Evolutionary conservation across 495 filamentous ascomycete species (phyloP), one percentile per base, ranked within the genome.

Genomic region (Usnea hakonensis): DNA sequence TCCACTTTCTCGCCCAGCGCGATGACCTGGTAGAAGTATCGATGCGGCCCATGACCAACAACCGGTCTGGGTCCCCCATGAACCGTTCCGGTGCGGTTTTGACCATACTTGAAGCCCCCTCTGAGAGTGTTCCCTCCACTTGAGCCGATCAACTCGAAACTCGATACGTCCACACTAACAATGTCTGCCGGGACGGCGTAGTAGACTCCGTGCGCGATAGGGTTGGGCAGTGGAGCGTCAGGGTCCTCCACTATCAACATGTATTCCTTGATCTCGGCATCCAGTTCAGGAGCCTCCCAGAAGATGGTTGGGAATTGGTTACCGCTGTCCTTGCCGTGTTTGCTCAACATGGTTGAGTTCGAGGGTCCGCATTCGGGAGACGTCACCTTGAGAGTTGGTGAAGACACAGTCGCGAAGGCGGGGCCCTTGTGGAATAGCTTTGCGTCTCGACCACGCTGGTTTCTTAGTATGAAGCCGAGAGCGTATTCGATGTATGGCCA

Each of bases 191-290:
- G 75, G 57, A 83, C 81, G 0, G 58, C 74, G 53, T 72, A 75
- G 64, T 77, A 77, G 8, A 80, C 65, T 19, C 78, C 79, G 57
- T 83, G 81, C 28, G 74, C 68, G 36, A 79, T 71, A 38, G 77
- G 73, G 10, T 66, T 76, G 1, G 79, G 79, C 32, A 81, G 64
- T 5, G 81, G 79, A 19, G 72, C 66, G 58, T 83, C 80, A n/a
- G 77, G 72, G 48, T 82, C 80, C 63, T 84, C 77, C n/a, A 72
- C 74, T 17, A 81, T 64, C 2, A 84, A 56, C 14, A 83, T 66
- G 60, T 79, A 83, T 60, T 83, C 72, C 62, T 74, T 73, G 4
- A 79, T 76, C 1, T 69, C 40, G 6, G 43, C 14, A 5, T 23
- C 43, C 9, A 21, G 10, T 23, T 60, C 64, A 6, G 58, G 63